Percentiles rank a stretch among this genome's conserved stretches.
These are phyloP conservation scores for Calycina marina DNA, from an alignment of 2,329 filamentous ascomycete species.

Conservation along the genomic window DNA sequence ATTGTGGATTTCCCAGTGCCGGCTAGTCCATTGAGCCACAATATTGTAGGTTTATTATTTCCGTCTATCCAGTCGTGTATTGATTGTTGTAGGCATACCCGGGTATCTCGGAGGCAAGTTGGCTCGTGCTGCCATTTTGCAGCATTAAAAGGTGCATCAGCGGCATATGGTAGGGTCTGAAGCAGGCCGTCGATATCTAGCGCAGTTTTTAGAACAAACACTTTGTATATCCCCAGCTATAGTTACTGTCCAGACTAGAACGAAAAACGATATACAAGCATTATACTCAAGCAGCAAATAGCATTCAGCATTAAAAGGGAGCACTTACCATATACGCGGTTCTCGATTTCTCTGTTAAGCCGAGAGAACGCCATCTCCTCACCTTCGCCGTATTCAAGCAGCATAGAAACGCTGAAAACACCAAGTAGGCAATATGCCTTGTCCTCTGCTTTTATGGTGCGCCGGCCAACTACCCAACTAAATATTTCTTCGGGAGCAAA, in stretches of 20 bases:
- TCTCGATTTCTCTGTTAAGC: slow-evolving; percentile 5
- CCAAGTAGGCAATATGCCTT: slow-evolving; percentile 4
- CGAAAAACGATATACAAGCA: slow-evolving; percentile 2
- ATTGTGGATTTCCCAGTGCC: slow-evolving; percentile 1
- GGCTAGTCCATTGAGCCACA: slow-evolving; percentile 24
- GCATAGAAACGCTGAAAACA: slow-evolving; percentile 5
- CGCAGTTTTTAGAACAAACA: slow-evolving; percentile 3
- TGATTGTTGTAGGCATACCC: slow-evolving; percentile 2
- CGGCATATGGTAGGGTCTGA: slow-evolving; percentile 2
- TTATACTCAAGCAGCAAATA: slow-evolving; percentile 2
- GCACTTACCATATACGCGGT: slow-evolving; percentile 4
- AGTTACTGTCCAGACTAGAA: slow-evolving; percentile 3
- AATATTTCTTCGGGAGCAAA: slow-evolving; percentile 4
- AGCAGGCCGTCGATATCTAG: slow-evolving; percentile 4
- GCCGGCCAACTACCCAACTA: slow-evolving; percentile 3
- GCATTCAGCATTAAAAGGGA: slow-evolving; percentile 3
- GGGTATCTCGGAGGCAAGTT: slow-evolving; percentile 4
- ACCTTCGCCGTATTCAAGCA: slow-evolving; percentile 4
- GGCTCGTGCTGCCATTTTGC: slow-evolving; percentile 4
- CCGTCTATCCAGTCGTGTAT: slow-evolving; percentile 5
- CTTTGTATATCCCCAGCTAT: slow-evolving; percentile 3
- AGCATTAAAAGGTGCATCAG: slow-evolving; percentile 5
- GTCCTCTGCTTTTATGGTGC: slow-evolving; percentile 3
- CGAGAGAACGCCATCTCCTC: slow-evolving; percentile 5
- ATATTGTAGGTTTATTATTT: slow-evolving; percentile 7